Conservation (phyloP, 2,329 filamentous ascomycete genomes). For the Alternaria gaisen region DNA sequence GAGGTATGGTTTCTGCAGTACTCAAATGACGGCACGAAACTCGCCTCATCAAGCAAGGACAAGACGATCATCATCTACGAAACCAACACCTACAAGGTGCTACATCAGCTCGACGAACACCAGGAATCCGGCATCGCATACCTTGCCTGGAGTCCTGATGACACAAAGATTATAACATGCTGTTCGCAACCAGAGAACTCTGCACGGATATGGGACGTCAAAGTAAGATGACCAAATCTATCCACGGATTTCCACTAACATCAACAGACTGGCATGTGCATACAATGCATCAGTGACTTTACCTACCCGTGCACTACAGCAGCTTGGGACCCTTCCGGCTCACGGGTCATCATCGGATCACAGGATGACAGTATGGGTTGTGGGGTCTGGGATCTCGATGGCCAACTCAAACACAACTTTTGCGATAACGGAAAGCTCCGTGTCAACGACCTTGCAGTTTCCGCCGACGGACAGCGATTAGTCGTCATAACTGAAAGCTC, state of each 20-base stretch:
- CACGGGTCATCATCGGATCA: conserved; percentile 75
- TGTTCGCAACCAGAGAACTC: conserved; percentile 70
- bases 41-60: conserved; percentile 84
- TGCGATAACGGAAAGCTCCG: conserved; percentile 68
- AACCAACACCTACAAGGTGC: conserved; percentile 71
- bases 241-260: conserved; percentile 14
- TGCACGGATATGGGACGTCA: conserved; percentile 76
- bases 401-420: conserved; percentile 70
- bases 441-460: conserved; percentile 85
- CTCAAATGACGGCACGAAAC: conserved; percentile 81
- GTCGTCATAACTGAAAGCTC: conserved; percentile 77
- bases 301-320: conserved; percentile 87
- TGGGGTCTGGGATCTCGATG: conserved; percentile 68
- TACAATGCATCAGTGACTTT: conserved; percentile 71
- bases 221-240: conserved; percentile 29
- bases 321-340: conserved; percentile 84
- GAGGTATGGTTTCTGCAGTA: conserved; percentile 95
- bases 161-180: conserved; percentile 85
- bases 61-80: conserved; percentile 83
- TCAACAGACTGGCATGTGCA: conserved; percentile 58
- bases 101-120: conserved; percentile 72
- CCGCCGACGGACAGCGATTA: conserved; percentile 79
- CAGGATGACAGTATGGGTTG: conserved; percentile 51
- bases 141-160: conserved; percentile 91
- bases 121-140: conserved; percentile 76